Percentiles rank a stretch among this genome's conserved stretches.
Evolutionary conservation across 2,329 filamentous ascomycete species (phyloP).

Genomic region (Beauveria bassiana): DNA sequence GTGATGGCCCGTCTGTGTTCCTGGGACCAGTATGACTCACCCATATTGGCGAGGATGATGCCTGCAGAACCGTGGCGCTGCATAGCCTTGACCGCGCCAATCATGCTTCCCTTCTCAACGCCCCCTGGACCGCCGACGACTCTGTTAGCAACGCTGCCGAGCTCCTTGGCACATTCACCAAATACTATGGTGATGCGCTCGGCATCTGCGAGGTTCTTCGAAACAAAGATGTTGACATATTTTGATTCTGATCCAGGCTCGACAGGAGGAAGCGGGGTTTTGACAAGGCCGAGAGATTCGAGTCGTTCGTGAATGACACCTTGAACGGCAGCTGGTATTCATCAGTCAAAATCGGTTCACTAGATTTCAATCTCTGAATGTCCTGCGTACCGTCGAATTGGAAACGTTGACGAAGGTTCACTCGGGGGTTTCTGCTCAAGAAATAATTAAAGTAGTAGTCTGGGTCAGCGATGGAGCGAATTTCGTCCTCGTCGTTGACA

Average conservation of each 20-base stretch:
- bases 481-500: constrained; percentile 65
- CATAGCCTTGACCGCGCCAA: constrained; percentile 52
- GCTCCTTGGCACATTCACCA: constrained; percentile 62
- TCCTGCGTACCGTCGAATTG: constrained; percentile 58
- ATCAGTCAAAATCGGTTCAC: background rate
- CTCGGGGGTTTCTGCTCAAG: constrained; percentile 63
- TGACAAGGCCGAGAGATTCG: constrained; percentile 48
- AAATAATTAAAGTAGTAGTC: constrained; percentile 68
- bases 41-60: constrained; percentile 70
- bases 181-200: constrained; percentile 66
- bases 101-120: constrained; percentile 60
- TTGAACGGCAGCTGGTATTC: constrained; percentile 50
- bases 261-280: constrained; percentile 51
- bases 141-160: constrained; percentile 68
- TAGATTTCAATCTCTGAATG: background rate
- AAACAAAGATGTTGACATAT: constrained; percentile 59
- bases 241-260: constrained; percentile 23
- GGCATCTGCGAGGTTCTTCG: constrained; percentile 44
- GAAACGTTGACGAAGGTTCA: constrained; percentile 69
- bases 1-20: constrained; percentile 54
- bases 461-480: constrained; percentile 61
- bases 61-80: constrained; percentile 33
- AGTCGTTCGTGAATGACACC: constrained; percentile 56
- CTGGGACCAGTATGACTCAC: constrained; percentile 71
- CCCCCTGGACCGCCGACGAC: constrained; percentile 55